Evolutionary conservation across 768 basidiomycete genomes (phyloP), one percentile per base, ranked within the genome.

Genomic region (Mycena epipterygia): DNA sequence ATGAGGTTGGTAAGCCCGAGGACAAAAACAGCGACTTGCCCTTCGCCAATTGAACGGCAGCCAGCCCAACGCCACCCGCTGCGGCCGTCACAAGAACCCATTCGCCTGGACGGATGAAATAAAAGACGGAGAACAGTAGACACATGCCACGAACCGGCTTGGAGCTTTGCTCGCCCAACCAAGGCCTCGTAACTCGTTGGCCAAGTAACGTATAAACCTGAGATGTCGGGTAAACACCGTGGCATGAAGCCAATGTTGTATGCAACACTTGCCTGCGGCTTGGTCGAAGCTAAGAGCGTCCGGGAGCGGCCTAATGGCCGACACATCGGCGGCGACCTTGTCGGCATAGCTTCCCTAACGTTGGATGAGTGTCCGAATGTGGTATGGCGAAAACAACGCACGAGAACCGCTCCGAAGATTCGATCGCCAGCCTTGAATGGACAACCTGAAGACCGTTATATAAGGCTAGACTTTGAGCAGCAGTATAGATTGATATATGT

Each of bases 11-110:
- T 29, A 33, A 48, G 35, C 11, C 17, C 30, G n/a, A 35, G 33
- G 32, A 41, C 23, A 39, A 61, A 23, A 51, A 57, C 29, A 53
- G 13, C 2, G 33, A 46, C 78, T 41, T 37, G 94, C 95, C 91
- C 88, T 98, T 98, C 25, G 95, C 97, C 62, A 98, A 87, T 78
- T 98, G 97, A 21, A 96, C 90, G 9, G 97, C 97, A 8, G 92
- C 91, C 58, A 97, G 90, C 0, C 97, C 97, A 6, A 99, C 96
- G 16, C 96, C 97, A 4, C 97, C 97, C 1, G 97, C 97, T n/a
- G 95, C 94, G 9, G 96, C 97, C 57, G 95, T 95, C 5, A 99
- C 91, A 3, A 99, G 89, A 4, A 98, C 89, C 89, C 93, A 96
- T 82, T 98, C 97, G 25, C 93, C 94, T 93, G 56, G 11, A 37